phyloP scores from a whole-genome alignment of 495 filamentous ascomycete genomes.

The Chaetomium fimeti region DNA sequence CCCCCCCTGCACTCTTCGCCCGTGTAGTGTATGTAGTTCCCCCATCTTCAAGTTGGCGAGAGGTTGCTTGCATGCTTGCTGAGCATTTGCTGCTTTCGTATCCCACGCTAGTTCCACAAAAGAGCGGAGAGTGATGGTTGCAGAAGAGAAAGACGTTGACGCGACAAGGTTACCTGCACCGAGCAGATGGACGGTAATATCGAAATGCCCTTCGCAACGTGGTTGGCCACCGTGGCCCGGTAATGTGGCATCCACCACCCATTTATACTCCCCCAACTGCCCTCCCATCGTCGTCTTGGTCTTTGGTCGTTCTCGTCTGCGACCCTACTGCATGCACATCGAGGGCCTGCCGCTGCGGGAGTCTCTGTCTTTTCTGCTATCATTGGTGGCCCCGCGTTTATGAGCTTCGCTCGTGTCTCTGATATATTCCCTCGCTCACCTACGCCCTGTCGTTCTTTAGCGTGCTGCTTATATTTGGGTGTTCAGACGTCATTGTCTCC shows the following conservation, averaged over 20 bases:
- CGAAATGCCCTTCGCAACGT: slow-evolving; percentile 14
- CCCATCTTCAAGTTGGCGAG: not conserved
- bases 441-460: slow-evolving; percentile 2
- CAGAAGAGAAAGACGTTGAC: not conserved
- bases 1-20: not conserved
- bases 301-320: slow-evolving; percentile 20
- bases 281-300: slow-evolving; percentile 21
- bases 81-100: not conserved
- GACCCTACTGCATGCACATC: slow-evolving; percentile 29
- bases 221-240: slow-evolving; percentile 22
- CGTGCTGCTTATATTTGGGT: not conserved
- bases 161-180: slow-evolving; percentile 1
- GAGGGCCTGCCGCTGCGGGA: slow-evolving; percentile 18
- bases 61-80: slow-evolving; percentile 1
- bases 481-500: slow-evolving; percentile 4
- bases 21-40: not conserved
- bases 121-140: not conserved
- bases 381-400: slow-evolving; percentile 28
- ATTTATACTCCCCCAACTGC: slow-evolving; percentile 31
- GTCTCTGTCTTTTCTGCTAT: slow-evolving; percentile 16
- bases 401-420: slow-evolving; percentile 17
- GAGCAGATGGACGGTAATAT: slow-evolving; percentile 25
- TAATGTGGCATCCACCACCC: slow-evolving; percentile 27
- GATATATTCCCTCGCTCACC: slow-evolving; percentile 14
- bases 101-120: too few relatives aligned